Conservation (phyloP, 805 yeast species). For the Kodamaea kakaduensis region DNA sequence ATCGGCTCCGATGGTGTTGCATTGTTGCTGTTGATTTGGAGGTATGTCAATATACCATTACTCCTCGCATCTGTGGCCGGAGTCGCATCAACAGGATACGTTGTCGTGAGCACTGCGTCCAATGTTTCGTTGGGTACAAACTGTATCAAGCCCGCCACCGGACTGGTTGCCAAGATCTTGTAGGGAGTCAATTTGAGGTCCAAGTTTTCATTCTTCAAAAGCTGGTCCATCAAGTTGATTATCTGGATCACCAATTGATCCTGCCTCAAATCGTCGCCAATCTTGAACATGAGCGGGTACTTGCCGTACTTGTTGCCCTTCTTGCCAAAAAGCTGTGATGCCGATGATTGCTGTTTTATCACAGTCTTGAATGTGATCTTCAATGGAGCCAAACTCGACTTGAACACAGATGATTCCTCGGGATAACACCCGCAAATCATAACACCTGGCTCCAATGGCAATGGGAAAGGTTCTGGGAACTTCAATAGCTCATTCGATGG, state of each 20-base stretch:
- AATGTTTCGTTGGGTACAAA: conserved; percentile 92
- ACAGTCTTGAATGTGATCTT: conserved; percentile 71
- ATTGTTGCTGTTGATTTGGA: conserved; percentile 45
- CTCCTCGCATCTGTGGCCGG: conserved; percentile 20
- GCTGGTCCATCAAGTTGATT: conserved; percentile 83
- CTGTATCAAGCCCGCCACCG: conserved; percentile 88
- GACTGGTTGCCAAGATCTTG: conserved; percentile 83
- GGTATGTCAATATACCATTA: conserved; percentile 72
- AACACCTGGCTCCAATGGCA: conserved; percentile 83
- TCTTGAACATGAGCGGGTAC: conserved; percentile 87
- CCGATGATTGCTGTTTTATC: conserved; percentile 12
- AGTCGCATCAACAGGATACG: conserved; percentile 16
- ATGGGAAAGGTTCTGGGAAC: conserved; percentile 53
- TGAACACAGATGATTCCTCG: conserved; percentile 80
- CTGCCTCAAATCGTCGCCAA: conserved; percentile 93
- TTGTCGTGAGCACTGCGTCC: conserved; percentile 61
- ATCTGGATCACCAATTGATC: conserved; percentile 97
- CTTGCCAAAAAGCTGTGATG: conserved; percentile 34
- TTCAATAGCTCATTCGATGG: conserved; percentile 35
- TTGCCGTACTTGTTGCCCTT: conserved; percentile 32
- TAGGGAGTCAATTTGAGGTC: conserved; percentile 87
- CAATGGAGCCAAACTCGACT: conserved; percentile 85
- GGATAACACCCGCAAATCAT: conserved; percentile 73
- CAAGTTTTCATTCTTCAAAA: conserved; percentile 82
- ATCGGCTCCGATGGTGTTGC: conserved; percentile 22